phyloP scores from a whole-genome alignment of 2,329 filamentous ascomycete species.

The Clonostachys rosea region DNA sequence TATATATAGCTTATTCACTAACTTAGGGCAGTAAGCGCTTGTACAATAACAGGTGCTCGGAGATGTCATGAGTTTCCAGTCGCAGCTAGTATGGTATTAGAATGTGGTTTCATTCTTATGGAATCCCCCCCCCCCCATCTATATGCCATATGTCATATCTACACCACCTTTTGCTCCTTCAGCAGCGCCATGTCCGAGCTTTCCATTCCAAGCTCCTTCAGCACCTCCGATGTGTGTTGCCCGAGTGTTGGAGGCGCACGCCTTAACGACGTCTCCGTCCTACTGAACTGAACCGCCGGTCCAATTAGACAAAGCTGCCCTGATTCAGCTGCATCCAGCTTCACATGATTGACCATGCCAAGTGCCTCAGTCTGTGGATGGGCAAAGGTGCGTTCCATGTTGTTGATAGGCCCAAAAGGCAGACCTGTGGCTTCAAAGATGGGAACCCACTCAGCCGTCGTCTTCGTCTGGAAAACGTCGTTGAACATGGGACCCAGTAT shows the following conservation, averaged over 20 bases:
- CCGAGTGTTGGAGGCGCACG: conserved; percentile 5
- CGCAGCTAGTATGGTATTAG: no score
- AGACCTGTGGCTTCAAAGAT: conserved; percentile 34
- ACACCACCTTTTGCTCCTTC: no score
- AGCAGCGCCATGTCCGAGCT: conserved; percentile 37
- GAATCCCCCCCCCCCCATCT: no score
- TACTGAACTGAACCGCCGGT: conserved; percentile 9
- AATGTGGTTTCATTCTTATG: no score
- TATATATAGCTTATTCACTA: no score
- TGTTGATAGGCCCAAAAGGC: conserved; percentile 40
- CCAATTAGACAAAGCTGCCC: conserved; percentile 8
- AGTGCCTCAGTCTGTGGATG: conserved; percentile 35
- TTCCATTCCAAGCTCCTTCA: conserved; percentile 4
- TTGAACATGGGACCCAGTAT: conserved; percentile 27
- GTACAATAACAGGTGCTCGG: no score
- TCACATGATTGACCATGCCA: conserved; percentile 21
- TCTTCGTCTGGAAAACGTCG: conserved; percentile 21
- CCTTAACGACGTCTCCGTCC: conserved; percentile 2
- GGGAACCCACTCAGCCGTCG: conserved; percentile 30
- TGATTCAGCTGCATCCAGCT: conserved; percentile 6
- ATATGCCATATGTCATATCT: no score
- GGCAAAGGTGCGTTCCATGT: conserved; percentile 32
- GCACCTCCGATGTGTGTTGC: conserved; percentile 7
- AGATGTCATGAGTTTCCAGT: no score
- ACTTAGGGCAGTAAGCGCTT: no score